Evolutionary conservation across 2,329 filamentous ascomycete genomes (phyloP).

Genomic region (Myrmaecium sp.): DNA sequence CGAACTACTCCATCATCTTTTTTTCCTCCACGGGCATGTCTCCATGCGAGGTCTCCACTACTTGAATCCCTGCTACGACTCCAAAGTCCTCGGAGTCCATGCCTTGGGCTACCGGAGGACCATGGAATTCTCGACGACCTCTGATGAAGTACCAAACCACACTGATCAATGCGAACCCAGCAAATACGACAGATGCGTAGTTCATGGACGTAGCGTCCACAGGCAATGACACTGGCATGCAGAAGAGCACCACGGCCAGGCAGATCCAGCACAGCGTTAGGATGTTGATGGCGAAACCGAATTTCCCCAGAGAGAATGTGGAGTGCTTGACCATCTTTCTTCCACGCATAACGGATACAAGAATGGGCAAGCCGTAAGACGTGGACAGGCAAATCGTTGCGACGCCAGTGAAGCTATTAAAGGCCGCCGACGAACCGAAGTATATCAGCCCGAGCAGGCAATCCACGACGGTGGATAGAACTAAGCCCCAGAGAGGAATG

Average conservation of each 20-base stretch:
- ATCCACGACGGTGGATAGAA: constrained; percentile 51
- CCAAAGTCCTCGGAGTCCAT: constrained; percentile 17
- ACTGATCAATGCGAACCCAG: constrained; percentile 20
- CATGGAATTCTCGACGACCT: constrained; percentile 20
- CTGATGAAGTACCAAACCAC: constrained; percentile 20
- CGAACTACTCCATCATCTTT: too few species aligned
- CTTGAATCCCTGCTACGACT: constrained; percentile 14
- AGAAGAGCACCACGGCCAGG: constrained; percentile 56
- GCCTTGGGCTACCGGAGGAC: constrained; percentile 19
- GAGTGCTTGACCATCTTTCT: constrained; percentile 50
- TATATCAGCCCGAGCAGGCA: constrained; percentile 62
- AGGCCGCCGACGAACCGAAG: constrained; percentile 60
- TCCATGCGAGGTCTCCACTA: constrained; percentile 11
- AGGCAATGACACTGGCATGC: constrained; percentile 42
- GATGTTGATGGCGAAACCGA: constrained; percentile 52
- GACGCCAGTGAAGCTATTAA: constrained; percentile 65
- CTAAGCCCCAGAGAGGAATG: constrained; percentile 53
- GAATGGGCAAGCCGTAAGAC: constrained; percentile 59
- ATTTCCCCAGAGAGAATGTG: constrained; percentile 49
- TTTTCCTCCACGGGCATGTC: too few species aligned
- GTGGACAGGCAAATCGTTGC: constrained; percentile 63
- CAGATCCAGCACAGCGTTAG: constrained; percentile 54
- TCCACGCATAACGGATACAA: constrained; percentile 50
- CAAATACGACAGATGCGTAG: constrained; percentile 24
- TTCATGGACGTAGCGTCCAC: constrained; percentile 26